Base-by-base conservation (phyloP, 2,329 filamentous ascomycete species). In the Pseudocercospora pini-densiflorae region DNA sequence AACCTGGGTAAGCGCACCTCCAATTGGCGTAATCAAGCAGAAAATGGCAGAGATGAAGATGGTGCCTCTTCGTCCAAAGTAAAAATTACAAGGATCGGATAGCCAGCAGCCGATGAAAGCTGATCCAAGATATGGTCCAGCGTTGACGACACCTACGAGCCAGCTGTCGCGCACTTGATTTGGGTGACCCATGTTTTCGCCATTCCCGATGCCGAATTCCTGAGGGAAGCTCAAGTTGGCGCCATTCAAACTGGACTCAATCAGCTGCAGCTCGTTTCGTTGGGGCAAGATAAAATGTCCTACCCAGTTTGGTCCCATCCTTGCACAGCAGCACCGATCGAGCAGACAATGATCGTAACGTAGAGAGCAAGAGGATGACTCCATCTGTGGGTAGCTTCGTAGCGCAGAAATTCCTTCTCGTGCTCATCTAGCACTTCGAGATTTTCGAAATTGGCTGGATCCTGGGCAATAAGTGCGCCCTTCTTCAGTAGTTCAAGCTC, bases 61-160 rank as follows among this genome's bases (percentile, higher is more conserved):
- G 0, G 77, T 77, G 1, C 76, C 77, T 2, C 79, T 75, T 31
- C 80, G 74, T 23, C 76, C 76, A 29, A 76, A 58, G 65, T 72
- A 74, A 65, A 71, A 65, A 63, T 77, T 77, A 57, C 73, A 78
- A 87, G 72, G 72, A 4, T 88, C 88, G 71, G 82, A 66, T 21
- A 68, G 31, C 40, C 62, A 59, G 51, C 53, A 59, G n/a, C 72
- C 71, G 45, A 71, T 63, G 62, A 74, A 70, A 23, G 70, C 68
- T 65, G 63, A 59, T 51, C 83, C 84, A 59, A 88, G 80, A 62
- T 89, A 86, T 0, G 85, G 81, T 57, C 80, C 84, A 23, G 85
- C 81, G 68, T 92, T 92, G 68, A 92, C 81, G 2, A 91, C 78
- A 53, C 90, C 90, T n/a, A 91, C 81, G 36, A 91, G 80, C 82